These are phyloP conservation scores for Perilla frutescens DNA, from an alignment of 257 asterid genomes.

Conservation along the genomic window DNA sequence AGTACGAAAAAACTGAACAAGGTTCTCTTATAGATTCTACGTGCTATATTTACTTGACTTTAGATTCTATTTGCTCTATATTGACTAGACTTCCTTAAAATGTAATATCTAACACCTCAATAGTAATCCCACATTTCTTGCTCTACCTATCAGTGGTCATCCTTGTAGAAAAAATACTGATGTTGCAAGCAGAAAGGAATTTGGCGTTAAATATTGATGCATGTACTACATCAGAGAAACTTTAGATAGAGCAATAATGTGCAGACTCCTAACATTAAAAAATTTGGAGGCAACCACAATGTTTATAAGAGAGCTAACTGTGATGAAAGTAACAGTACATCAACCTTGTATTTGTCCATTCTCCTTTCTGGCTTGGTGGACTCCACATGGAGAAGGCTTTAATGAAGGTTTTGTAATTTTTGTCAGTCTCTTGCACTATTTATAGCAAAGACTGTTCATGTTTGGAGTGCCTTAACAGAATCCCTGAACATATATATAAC, in stretches of 20 bases:
- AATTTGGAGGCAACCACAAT: not conserved
- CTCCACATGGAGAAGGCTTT: not conserved
- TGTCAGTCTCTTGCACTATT: not conserved
- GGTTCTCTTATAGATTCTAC: not conserved
- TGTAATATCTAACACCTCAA: not conserved
- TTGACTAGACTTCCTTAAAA: not conserved
- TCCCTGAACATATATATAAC: not conserved
- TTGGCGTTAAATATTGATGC: not conserved
- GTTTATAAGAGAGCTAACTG: not conserved
- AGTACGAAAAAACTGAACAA: not conserved
- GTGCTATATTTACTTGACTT: not conserved
- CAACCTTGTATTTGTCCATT: constrained; percentile 10
- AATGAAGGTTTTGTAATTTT: not conserved
- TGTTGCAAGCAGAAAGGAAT: not conserved
- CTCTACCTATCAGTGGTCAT: not conserved
- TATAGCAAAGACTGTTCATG: not conserved
- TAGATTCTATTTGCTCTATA: not conserved
- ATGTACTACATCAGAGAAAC: not conserved
- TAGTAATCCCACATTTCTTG: not conserved
- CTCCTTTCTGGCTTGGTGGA: constrained; percentile 3
- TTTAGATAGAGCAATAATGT: not conserved
- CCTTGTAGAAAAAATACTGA: constrained; percentile 2
- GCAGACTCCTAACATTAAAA: not conserved
- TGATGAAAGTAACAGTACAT: constrained; percentile 1
- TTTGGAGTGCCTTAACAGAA: constrained; percentile 10